Conservation (phyloP, 257 asterid species). For the Fraxinus quadrangulata region DNA sequence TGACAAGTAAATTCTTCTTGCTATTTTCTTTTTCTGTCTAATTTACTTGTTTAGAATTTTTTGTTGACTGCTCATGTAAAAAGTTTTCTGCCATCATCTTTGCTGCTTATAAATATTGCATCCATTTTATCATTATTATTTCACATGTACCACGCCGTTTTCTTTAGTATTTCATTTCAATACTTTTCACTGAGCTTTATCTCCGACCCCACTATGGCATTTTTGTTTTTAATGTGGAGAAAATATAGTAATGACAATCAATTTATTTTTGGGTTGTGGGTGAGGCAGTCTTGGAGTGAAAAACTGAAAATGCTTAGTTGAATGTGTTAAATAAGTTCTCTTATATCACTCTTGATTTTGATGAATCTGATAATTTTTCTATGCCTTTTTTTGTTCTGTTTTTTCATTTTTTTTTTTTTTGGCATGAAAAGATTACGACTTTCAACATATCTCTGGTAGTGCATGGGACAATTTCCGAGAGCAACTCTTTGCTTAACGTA, state of each 20-base stretch:
- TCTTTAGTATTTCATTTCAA: too few species aligned
- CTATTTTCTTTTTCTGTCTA: background rate
- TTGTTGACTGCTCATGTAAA: background rate
- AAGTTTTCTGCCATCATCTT: background rate
- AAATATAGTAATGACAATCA: background rate
- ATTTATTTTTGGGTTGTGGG: background rate
- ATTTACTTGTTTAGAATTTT: background rate
- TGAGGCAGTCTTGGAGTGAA: background rate
- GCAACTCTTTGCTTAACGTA: conserved; percentile 52
- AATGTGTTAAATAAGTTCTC: background rate
- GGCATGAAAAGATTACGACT: conserved; percentile 52
- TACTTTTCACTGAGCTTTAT: background rate
- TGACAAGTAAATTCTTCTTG: background rate
- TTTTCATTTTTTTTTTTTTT: conserved; percentile 13
- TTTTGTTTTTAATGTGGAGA: background rate
- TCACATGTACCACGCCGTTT: too few species aligned
- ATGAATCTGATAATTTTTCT: background rate
- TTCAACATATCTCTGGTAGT: conserved; percentile 90
- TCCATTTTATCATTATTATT: background rate
- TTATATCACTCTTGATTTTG: background rate
- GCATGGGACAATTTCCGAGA: conserved; percentile 77
- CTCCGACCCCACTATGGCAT: background rate
- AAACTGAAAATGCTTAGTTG: background rate
- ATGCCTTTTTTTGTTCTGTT: conserved; percentile 1
- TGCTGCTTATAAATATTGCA: background rate